Conservation (phyloP, 73 alveolate genomes). For the Uronychia setigera region DNA sequence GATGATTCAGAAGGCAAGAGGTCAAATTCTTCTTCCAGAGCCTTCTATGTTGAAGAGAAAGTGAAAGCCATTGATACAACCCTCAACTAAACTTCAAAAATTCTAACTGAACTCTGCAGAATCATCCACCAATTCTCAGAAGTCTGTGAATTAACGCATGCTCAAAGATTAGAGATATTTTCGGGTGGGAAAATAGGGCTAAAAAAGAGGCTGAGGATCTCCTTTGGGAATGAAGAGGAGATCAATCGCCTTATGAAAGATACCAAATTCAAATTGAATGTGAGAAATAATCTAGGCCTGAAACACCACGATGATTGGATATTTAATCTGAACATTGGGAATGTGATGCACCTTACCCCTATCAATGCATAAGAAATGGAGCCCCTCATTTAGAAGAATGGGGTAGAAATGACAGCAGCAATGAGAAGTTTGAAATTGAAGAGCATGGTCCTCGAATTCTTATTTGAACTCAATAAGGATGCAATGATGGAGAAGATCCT, state of each 20-base stretch:
- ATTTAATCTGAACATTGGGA: slow-evolving; percentile 57
- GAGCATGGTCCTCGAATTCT: not conserved
- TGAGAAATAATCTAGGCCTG: slow-evolving; percentile 47
- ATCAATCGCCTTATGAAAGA: slow-evolving; percentile 40
- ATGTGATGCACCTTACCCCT: slow-evolving; percentile 63
- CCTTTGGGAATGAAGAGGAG: slow-evolving; percentile 53
- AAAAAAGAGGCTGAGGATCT: slow-evolving; percentile 38
- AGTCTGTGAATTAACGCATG: slow-evolving; percentile 3
- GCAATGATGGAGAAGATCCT: slow-evolving; percentile 64
- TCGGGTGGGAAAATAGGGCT: slow-evolving; percentile 8
- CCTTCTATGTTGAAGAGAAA: slow-evolving; percentile 19
- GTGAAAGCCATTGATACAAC: slow-evolving; percentile 22
- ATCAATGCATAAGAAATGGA: slow-evolving; percentile 48
- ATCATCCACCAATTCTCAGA: slow-evolving; percentile 4
- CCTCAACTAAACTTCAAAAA: not conserved
- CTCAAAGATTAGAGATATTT: not conserved
- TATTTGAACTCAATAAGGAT: slow-evolving; percentile 73
- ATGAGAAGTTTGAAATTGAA: too few relatives aligned
- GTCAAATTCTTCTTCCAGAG: not conserved
- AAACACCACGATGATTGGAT: slow-evolving; percentile 67
- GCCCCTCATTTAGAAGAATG: too few relatives aligned
- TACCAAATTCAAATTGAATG: slow-evolving; percentile 53
- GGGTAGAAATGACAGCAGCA: too few relatives aligned
- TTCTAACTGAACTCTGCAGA: slow-evolving; percentile 2
- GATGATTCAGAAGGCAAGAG: slow-evolving; percentile 3